Conservation (phyloP, 306 rosid genomes). For the Cajanus cajan region DNA sequence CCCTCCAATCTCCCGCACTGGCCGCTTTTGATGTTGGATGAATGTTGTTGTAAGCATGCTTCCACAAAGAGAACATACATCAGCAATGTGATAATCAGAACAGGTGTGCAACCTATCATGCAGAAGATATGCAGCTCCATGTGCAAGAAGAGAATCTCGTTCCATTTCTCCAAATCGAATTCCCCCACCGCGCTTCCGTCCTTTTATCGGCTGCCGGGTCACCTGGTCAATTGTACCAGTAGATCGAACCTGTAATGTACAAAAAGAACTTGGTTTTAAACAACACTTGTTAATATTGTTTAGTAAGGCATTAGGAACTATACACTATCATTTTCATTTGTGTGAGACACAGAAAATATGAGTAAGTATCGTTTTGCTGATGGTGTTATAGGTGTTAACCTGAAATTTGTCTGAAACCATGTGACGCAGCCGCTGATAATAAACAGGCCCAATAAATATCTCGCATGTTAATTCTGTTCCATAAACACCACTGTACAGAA, state of each 20-base stretch:
- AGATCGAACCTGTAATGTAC: conserved; percentile 71
- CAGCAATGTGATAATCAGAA: conserved; percentile 92
- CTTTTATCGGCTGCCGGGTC: conserved; percentile 87
- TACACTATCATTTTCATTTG: background rate
- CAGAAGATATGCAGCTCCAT: conserved; percentile 88
- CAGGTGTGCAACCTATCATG: conserved; percentile 93
- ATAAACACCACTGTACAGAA: conserved; percentile 88
- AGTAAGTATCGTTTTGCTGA: background rate
- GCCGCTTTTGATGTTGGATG: conserved; percentile 53
- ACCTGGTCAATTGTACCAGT: conserved; percentile 80
- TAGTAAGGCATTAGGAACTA: background rate
- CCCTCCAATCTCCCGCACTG: conserved; percentile 51
- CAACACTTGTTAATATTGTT: background rate
- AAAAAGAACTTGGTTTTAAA: conserved; percentile 8
- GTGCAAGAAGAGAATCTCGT: conserved; percentile 94
- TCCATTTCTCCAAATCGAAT: conserved; percentile 98
- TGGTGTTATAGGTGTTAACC: conserved; percentile 39
- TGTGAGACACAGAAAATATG: background rate
- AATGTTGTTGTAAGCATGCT: conserved; percentile 67
- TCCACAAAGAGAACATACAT: conserved; percentile 85
- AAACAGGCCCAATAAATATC: conserved; percentile 94
- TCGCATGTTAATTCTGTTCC: conserved; percentile 88
- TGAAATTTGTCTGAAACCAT: conserved; percentile 99
- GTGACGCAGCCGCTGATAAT: conserved; percentile 92
- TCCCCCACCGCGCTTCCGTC: conserved; percentile 94